Evolutionary conservation across 768 basidiomycete species (phyloP).

Genomic region (Favolaschia claudopus): DNA sequence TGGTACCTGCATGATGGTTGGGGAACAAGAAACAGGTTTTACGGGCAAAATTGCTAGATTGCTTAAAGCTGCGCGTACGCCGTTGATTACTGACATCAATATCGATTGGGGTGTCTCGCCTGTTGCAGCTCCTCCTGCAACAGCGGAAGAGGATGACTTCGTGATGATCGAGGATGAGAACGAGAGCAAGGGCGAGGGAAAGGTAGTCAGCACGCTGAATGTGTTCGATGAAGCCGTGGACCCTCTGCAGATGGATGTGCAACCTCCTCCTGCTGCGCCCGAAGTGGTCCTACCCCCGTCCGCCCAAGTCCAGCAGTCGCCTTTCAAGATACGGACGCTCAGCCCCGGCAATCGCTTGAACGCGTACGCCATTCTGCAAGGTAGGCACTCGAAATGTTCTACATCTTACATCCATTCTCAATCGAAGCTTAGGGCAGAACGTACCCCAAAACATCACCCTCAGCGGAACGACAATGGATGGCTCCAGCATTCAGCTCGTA

Average conservation of each 20-base stretch:
- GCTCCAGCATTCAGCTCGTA: conserved; percentile 14
- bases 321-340: conserved; percentile 18
- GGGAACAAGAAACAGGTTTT: conserved; percentile 41
- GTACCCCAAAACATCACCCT: conserved; percentile 20
- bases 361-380: conserved; percentile 24
- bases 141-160: neutral
- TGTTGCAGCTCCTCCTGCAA: neutral
- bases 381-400: no score
- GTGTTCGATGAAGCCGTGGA: conserved; percentile 16
- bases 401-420: no score
- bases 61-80: conserved; percentile 47
- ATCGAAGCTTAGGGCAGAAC: no score
- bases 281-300: conserved; percentile 7
- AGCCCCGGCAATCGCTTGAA: conserved; percentile 17
- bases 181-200: neutral
- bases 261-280: conserved; percentile 7
- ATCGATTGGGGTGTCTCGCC: conserved; percentile 44
- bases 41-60: conserved; percentile 48
- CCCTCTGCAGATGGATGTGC: neutral
- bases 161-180: no score
- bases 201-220: neutral
- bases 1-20: conserved; percentile 48
- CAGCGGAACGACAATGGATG: conserved; percentile 8
- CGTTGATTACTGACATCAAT: conserved; percentile 40
- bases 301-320: conserved; percentile 23